Conservation (phyloP, 768 basidiomycete genomes). For the Leccinum imitatum region DNA sequence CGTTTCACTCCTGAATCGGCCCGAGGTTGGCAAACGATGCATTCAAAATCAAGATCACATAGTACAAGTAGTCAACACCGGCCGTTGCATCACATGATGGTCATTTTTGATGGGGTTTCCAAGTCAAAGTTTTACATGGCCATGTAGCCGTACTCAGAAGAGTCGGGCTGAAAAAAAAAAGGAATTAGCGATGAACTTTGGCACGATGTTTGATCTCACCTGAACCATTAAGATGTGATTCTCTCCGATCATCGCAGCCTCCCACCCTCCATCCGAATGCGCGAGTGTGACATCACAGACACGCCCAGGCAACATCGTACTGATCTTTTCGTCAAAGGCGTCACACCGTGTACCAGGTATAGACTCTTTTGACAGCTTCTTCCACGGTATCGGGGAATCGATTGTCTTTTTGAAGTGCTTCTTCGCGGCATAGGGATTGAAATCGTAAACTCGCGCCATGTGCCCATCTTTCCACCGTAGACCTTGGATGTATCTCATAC, state of each 20-base stretch:
- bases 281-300: constrained; percentile 19
- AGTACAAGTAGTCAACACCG: not conserved
- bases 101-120: not conserved
- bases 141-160: constrained; percentile 26
- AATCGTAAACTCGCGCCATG: constrained; percentile 32
- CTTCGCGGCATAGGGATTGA: constrained; percentile 28
- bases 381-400: constrained; percentile 14
- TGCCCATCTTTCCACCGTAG: constrained; percentile 22
- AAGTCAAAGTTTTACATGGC: constrained; percentile 21
- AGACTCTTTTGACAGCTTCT: constrained; percentile 15
- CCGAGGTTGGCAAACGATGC: not conserved
- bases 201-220: constrained; percentile 15
- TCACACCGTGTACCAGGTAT: constrained; percentile 9
- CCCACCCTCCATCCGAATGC: constrained; percentile 22
- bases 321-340: constrained; percentile 25
- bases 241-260: constrained; percentile 37
- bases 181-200: constrained; percentile 1
- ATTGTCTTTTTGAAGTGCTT: constrained; percentile 12
- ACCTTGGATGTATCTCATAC: constrained; percentile 33
- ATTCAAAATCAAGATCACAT: not conserved
- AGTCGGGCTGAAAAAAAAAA: constrained; percentile 7
- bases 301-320: constrained; percentile 31
- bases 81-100: not conserved
- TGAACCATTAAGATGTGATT: constrained; percentile 35
- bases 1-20: not conserved